A percentile compares a stretch with the other conserved stretches of the same genome.
Conservation (phyloP, 352 stramenopile genomes). For the Discostella stelligera region DNA sequence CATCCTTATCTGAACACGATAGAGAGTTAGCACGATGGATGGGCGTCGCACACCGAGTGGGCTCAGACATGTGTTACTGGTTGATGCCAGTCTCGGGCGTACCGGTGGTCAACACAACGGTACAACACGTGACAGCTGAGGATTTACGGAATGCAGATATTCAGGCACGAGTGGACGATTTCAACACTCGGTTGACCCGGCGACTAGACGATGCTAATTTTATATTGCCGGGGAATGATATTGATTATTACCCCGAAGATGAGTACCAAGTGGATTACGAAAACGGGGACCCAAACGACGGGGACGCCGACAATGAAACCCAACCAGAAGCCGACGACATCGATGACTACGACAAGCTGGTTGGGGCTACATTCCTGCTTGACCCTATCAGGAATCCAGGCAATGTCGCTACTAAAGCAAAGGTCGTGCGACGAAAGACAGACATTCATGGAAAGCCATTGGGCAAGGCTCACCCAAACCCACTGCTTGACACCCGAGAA, state of each 20-base stretch:
- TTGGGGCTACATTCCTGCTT: conserved; percentile 28
- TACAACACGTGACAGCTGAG: conserved; percentile 21
- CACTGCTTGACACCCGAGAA: conserved; percentile 31
- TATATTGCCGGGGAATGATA: background rate
- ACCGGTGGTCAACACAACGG: conserved; percentile 16
- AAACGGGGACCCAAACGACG: conserved; percentile 9
- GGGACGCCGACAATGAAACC: conserved; percentile 13
- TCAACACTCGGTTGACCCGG: conserved; percentile 2
- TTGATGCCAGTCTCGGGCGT: background rate
- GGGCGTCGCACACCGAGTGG: no score
- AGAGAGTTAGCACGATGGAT: no score
- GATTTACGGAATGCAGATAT: conserved; percentile 10
- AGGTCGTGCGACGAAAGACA: conserved; percentile 18
- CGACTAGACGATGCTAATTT: conserved; percentile 22
- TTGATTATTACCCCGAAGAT: background rate
- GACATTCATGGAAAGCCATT: conserved; percentile 29
- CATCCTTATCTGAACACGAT: background rate
- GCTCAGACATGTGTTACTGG: no score
- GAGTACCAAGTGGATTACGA: background rate
- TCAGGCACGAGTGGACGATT: conserved; percentile 5
- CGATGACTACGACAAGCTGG: conserved; percentile 25
- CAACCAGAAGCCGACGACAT: conserved; percentile 12
- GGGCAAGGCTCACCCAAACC: conserved; percentile 32
- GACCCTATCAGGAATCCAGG: background rate
- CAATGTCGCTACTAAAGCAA: conserved; percentile 14